Conservation (phyloP, 2,329 filamentous ascomycete species). For the Colletotrichum trifolii region DNA sequence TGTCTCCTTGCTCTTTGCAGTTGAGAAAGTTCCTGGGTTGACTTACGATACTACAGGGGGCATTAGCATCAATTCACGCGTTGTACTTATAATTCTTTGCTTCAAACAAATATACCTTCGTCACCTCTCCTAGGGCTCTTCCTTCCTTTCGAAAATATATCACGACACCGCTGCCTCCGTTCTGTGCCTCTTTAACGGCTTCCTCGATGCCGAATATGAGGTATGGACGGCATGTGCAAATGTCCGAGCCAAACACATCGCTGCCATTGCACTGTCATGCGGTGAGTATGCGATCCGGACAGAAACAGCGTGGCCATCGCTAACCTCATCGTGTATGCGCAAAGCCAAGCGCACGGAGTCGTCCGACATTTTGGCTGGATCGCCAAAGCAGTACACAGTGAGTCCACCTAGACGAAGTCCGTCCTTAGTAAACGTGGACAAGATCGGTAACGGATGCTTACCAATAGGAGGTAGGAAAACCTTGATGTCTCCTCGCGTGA, state of each 20-base stretch:
- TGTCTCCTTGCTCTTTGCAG: neutral
- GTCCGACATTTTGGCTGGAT: conserved; percentile 93
- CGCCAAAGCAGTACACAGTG: conserved; percentile 97
- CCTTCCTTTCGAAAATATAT: conserved; percentile 99
- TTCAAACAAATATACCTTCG: conserved; percentile 73
- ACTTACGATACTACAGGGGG: conserved; percentile 58
- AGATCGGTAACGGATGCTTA: conserved; percentile 43
- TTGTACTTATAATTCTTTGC: neutral
- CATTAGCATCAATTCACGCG: conserved; percentile 43
- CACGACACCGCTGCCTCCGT: conserved; percentile 91
- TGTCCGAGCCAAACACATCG: conserved; percentile 97
- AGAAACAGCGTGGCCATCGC: conserved; percentile 26
- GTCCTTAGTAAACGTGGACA: too few species aligned
- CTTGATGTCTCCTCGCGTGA: conserved; percentile 94
- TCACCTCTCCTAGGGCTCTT: conserved; percentile 92
- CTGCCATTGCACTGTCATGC: conserved; percentile 82
- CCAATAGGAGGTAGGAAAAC: conserved; percentile 94
- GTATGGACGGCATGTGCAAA: conserved; percentile 96
- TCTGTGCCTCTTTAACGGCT: conserved; percentile 96
- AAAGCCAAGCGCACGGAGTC: conserved; percentile 83
- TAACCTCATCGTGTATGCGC: conserved; percentile 78
- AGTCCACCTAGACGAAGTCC: conserved; percentile 69
- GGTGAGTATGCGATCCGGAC: neutral
- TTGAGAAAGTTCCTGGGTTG: too few species aligned
- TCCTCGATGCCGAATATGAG: conserved; percentile 97